These are phyloP conservation scores for Dentiscutata heterogama DNA, from an alignment of 371 early-diverging fungal genomes.

Conservation along the genomic window DNA sequence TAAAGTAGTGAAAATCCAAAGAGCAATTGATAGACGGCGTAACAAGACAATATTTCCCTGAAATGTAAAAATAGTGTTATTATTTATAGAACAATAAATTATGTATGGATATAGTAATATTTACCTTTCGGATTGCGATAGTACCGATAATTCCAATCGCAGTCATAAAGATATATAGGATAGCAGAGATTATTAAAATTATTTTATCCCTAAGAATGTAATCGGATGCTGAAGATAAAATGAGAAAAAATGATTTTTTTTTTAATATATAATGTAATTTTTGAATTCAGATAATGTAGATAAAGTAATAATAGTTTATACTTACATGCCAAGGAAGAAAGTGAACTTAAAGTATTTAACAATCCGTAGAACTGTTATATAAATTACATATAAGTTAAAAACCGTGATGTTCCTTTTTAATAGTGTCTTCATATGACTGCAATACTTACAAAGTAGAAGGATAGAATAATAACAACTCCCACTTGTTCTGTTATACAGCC, in stretches of 20 bases:
- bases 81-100: background rate
- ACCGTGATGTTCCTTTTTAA: background rate
- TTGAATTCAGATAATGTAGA: background rate
- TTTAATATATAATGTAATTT: background rate
- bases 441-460: constrained; percentile 17
- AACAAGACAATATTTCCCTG: background rate
- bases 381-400: background rate
- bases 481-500: background rate
- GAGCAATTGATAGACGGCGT: constrained; percentile 18
- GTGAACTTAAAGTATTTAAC: background rate
- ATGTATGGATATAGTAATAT: background rate
- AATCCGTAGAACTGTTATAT: background rate
- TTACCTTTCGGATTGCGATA: background rate
- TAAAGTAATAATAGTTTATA: background rate
- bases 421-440: background rate
- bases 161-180: background rate
- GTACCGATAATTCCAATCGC: background rate
- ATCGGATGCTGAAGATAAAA: background rate
- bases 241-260: background rate
- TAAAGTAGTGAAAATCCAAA: constrained; percentile 6
- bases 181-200: background rate
- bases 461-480: constrained; percentile 8
- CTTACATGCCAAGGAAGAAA: background rate
- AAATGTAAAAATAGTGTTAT: background rate
- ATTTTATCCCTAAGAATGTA: background rate